A percentile compares a stretch with the other conserved stretches of the same genome.
Conservation (phyloP, 2,329 filamentous ascomycete species). For the Stagonosporopsis cucurbitacearum region DNA sequence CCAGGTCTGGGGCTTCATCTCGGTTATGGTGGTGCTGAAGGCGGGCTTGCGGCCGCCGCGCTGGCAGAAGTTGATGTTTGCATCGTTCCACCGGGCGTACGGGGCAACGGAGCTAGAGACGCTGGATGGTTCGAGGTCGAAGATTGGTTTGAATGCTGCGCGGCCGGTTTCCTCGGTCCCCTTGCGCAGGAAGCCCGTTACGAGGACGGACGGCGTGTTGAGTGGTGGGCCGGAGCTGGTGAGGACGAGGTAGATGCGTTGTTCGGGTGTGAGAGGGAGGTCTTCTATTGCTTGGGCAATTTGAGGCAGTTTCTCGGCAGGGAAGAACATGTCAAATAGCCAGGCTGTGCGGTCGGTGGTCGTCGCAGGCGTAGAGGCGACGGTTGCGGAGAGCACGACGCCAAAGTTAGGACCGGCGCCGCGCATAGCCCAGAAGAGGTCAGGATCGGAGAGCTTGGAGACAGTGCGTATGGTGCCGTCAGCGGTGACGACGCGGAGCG, state of each 20-base stretch:
- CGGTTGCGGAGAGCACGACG: constrained; percentile 46
- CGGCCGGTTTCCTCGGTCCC: constrained; percentile 43
- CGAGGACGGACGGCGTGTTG: constrained; percentile 31
- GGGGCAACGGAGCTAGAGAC: constrained; percentile 35
- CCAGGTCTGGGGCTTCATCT: constrained; percentile 49
- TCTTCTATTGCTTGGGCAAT: constrained; percentile 49
- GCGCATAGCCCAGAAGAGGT: constrained; percentile 49
- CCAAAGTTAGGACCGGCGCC: constrained; percentile 47
- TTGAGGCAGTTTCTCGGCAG: constrained; percentile 37
- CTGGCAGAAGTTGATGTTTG: constrained; percentile 47
- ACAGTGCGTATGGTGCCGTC: constrained; percentile 41
- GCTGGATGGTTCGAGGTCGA: constrained; percentile 38
- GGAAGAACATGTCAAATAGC: constrained; percentile 34
- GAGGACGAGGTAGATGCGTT: constrained; percentile 48
- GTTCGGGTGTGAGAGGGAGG: constrained; percentile 44
- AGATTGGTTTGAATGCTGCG: constrained; percentile 47
- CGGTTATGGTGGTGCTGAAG: constrained; percentile 44
- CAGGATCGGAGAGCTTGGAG: constrained; percentile 28
- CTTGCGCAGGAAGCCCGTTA: constrained; percentile 44
- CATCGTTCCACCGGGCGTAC: constrained; percentile 52
- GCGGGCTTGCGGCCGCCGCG: constrained; percentile 51
- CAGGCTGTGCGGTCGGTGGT: constrained; percentile 33
- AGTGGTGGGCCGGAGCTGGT: constrained; percentile 31
- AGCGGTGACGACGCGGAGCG: constrained; percentile 34
- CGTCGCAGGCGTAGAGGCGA: constrained; percentile 46